A percentile compares a stretch with the other conserved stretches of the same genome.
Conservation (phyloP, 2,329 filamentous ascomycete genomes). For the Cercospora janseana region DNA sequence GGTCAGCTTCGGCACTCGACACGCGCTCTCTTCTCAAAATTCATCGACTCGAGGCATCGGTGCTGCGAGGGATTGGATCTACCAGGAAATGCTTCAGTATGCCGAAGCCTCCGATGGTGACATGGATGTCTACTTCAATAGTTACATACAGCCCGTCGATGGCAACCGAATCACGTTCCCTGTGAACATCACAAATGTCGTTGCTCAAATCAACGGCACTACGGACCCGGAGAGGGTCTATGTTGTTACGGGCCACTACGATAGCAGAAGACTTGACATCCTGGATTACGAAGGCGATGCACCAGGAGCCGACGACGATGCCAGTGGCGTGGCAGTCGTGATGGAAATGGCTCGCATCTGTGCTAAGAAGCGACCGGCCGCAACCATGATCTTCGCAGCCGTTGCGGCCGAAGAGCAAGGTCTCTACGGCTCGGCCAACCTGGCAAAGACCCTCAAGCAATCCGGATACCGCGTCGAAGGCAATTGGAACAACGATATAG, state of each 20-base stretch:
- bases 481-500: constrained; percentile 59
- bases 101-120: constrained; percentile 51
- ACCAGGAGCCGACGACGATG: constrained; percentile 60
- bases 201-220: constrained; percentile 52
- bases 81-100: constrained; percentile 50
- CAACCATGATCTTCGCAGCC: constrained; percentile 57
- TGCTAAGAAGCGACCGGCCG: constrained; percentile 47
- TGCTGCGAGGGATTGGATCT: constrained; percentile 58
- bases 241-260: constrained; percentile 58
- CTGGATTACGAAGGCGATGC: constrained; percentile 54
- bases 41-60: constrained; percentile 54
- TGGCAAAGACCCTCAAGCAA: constrained; percentile 55
- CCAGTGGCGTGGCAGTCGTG: constrained; percentile 55
- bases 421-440: constrained; percentile 52
- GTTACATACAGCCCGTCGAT: constrained; percentile 51
- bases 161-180: constrained; percentile 51
- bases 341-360: constrained; percentile 57
- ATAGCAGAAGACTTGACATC: constrained; percentile 52
- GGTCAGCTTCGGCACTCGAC: constrained; percentile 57
- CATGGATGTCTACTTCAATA: constrained; percentile 52
- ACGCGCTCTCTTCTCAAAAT: constrained; percentile 56
- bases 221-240: constrained; percentile 51
- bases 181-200: constrained; percentile 54
- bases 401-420: constrained; percentile 60
- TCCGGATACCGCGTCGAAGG: constrained; percentile 55